A percentile compares a stretch with the other conserved stretches of the same genome.
Evolutionary conservation across 352 stramenopile genomes (phyloP).

Genomic region (Phytopythium sindhum): DNA sequence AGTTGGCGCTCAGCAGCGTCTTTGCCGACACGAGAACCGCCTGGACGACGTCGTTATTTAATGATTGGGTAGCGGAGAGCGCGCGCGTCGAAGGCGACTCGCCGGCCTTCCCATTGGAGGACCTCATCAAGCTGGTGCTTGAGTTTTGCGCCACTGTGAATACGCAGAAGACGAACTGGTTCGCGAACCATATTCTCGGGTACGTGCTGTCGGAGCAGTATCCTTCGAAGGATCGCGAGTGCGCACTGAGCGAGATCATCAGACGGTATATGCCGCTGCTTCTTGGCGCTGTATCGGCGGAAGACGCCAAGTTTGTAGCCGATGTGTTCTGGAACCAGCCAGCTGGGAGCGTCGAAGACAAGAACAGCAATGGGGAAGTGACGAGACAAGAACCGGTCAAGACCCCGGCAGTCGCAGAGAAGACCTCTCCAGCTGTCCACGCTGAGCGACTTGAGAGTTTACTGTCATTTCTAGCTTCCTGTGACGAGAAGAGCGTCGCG

Average conservation of each 20-base stretch:
- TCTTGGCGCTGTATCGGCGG: conserved; percentile 35
- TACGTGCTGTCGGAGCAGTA: conserved; percentile 42
- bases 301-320: background rate
- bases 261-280: conserved; percentile 42
- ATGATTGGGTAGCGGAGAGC: conserved; percentile 18
- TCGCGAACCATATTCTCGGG: conserved; percentile 56
- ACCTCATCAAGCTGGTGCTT: conserved; percentile 40
- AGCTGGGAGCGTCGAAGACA: background rate
- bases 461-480: background rate
- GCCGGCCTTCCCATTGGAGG: conserved; percentile 15
- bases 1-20: conserved; percentile 35
- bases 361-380: background rate
- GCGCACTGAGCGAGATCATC: conserved; percentile 31
- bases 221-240: conserved; percentile 22
- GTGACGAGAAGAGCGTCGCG: background rate
- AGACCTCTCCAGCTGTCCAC: background rate
- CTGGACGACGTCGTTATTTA: conserved; percentile 8
- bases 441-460: background rate
- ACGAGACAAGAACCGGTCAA: background rate
- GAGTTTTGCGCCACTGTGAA: conserved; percentile 44
- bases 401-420: background rate
- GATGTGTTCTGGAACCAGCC: background rate
- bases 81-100: conserved; percentile 15
- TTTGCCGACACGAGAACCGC: conserved; percentile 21
- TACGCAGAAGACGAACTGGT: conserved; percentile 75